Base-by-base conservation (phyloP, 768 basidiomycete species). In the Hygrophoropsis aurantiaca region DNA sequence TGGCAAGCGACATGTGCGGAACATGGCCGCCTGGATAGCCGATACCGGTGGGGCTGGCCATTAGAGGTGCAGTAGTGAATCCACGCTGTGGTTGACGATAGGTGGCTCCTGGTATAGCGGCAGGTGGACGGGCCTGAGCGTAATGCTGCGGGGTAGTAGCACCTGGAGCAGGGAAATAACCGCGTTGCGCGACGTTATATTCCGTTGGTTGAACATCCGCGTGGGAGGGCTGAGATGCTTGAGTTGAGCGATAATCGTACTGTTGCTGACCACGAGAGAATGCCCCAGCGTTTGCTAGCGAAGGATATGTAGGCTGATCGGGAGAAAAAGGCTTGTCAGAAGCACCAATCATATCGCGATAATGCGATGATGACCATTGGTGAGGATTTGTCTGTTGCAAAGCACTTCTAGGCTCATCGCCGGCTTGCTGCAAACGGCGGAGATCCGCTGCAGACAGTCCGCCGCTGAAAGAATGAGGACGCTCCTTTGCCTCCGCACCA, bases 401-500 rank as follows among this genome's bases (percentile, higher is more conserved):
- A 40, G 40, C 39, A 50, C 52, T 55, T n/a, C 46, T 69, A 44
- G 58, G 48, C 32, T 62, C 64, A 47, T 81, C 80, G 40, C 79
- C 84, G 23, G 74, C 81, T 58, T 87, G 84, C 62, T 87, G 85
- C 46, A 90, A 71, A 57, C 87, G 85, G 54, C 82, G 81, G 46
- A 90, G 72, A 55, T 90, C 87, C 39, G 85, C 83, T 40, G 69
- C 75, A 5, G 88, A 87, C 39, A 90, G 69, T 23, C 85, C 86
- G 35, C 88, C 88, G 50, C 84, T 89, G 62, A 87, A 90, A 0
- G 87, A 90, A 60, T 86, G 87, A 13, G 87, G 87, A 44, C 87
- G 79, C 60, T 87, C 88, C 62, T 86, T 85, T 40, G 80, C 70
- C 60, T 89, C 86, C 45, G 67, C 67, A 44, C 73, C 54, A 37